These are phyloP conservation scores for Amanita molliuscula DNA, from an alignment of 768 basidiomycete genomes.

Conservation along the genomic window DNA sequence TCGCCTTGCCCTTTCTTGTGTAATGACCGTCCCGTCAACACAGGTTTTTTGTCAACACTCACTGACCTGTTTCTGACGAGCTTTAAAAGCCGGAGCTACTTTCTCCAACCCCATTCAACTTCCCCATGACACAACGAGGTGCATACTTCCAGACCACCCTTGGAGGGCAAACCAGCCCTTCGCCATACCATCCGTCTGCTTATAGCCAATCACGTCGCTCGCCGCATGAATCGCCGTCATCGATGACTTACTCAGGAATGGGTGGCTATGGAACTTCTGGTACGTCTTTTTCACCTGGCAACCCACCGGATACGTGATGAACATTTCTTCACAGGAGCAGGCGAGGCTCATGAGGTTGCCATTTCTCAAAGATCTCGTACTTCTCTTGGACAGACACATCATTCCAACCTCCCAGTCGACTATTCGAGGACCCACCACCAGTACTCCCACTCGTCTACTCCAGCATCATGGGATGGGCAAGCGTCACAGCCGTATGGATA, in stretches of 20 bases:
- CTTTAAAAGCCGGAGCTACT: constrained; percentile 1
- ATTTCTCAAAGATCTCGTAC: constrained; percentile 4
- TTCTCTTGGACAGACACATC: neutral
- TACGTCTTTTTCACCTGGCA: neutral
- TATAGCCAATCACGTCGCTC: constrained; percentile 2
- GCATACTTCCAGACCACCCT: constrained; percentile 4
- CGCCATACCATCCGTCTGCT: neutral
- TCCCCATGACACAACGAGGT: constrained; percentile 2
- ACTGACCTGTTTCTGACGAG: neutral
- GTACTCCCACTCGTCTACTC: neutral
- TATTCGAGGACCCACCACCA: neutral
- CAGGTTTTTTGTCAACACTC: constrained; percentile 3
- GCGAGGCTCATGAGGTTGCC: neutral
- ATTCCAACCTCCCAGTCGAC: neutral
- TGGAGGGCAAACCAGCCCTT: neutral
- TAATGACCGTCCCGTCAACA: constrained; percentile 1
- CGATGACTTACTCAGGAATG: constrained; percentile 2
- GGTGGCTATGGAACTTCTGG: constrained; percentile 1
- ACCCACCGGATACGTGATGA: neutral
- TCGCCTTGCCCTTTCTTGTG: neutral
- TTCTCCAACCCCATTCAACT: neutral
- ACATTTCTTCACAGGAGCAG: neutral
- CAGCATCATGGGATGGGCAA: constrained; percentile 1
- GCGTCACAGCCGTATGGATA: neutral
- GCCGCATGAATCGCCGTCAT: neutral